A percentile compares a stretch with the other conserved stretches of the same genome.
These are phyloP conservation scores for Aspergillus brasiliensis DNA, from an alignment of 2,329 filamentous ascomycete species.

Conservation along the genomic window DNA sequence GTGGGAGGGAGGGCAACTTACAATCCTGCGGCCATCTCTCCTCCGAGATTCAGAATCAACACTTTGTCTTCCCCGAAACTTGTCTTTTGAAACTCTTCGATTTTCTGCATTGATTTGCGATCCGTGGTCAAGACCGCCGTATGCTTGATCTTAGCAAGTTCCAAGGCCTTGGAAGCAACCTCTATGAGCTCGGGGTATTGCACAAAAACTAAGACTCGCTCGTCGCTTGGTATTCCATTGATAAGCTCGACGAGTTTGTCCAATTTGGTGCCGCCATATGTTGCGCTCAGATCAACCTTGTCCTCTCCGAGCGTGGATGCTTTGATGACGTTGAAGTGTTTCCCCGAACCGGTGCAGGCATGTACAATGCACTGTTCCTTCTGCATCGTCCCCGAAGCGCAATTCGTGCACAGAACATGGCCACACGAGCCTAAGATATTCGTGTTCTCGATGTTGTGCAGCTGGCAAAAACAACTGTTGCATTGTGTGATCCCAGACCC, in stretches of 20 bases:
- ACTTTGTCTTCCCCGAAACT: conserved; percentile 47
- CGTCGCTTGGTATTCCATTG: conserved; percentile 39
- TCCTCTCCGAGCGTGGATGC: conserved; percentile 39
- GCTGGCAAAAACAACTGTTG: conserved; percentile 34
- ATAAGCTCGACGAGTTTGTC: conserved; percentile 51
- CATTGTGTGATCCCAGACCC: conserved; percentile 26
- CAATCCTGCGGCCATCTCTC: conserved; percentile 62
- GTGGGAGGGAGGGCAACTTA: conserved; percentile 41
- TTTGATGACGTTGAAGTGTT: conserved; percentile 45
- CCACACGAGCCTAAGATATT: conserved; percentile 54
- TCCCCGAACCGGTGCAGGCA: conserved; percentile 45
- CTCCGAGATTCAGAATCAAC: conserved; percentile 59
- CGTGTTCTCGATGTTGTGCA: conserved; percentile 32
- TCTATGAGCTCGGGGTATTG: conserved; percentile 53
- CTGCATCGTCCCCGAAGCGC: conserved; percentile 28
- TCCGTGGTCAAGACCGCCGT: conserved; percentile 40
- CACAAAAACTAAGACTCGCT: conserved; percentile 60
- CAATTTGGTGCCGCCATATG: conserved; percentile 51
- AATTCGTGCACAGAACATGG: conserved; percentile 52
- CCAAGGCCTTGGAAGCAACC: conserved; percentile 34
- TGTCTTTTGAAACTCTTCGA: conserved; percentile 46
- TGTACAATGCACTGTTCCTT: conserved; percentile 42
- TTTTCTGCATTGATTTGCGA: conserved; percentile 32
- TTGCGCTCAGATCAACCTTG: conserved; percentile 21
- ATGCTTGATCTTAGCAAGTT: conserved; percentile 32